Base-by-base conservation (phyloP, 164 flowering plant species). In the Vitis cinerea region DNA sequence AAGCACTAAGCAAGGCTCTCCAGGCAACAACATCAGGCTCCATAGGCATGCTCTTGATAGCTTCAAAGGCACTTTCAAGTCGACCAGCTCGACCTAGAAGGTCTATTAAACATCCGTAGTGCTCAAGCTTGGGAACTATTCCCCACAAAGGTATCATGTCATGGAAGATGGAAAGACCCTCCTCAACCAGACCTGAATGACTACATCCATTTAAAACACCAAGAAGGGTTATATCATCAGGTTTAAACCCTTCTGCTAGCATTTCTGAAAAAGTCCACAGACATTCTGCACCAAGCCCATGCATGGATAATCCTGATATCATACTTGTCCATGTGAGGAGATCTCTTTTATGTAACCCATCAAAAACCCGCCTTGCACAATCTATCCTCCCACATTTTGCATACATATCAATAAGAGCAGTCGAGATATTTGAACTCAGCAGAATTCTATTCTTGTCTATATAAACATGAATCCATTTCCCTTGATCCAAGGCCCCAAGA, bases 331-430 rank as follows among this genome's bases (percentile, higher is more conserved):
- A 61, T 58, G 52, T 31, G 15, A 31, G 51, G 2, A 15, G 57
- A 29, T 61, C 55, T 51, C 44, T 44, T 13, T 50, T 17, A 6
- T 16, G 19, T 10, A 55, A 57, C 37, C 52, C 64, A 13, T 51
- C 10, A 62, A 69, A 69, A 3, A 69, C 50, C 19, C 37, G 50
- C 17, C 17, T 59, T 27, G 71, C 71, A 29, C 29, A 30, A 55
- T 69, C 56, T 8, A 69, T 69, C 31, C 12, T 6, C 15, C 71
- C 71, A 50, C 71, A 69, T 51, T 69, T 69, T 16, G 57, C 23
- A 16, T 69, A 68, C 71, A 69, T 69, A 37, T 69, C 71, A 3
- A 69, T 62, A 14, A 69, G 14, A 69, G 65, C 71, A 17, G 71
- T 50, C 9, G 57, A 53, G 10, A 69, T 23, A 50, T 59, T 53